Conservation (phyloP, 148 eudicot genomes). For the Fagopyrum homotropicum region DNA sequence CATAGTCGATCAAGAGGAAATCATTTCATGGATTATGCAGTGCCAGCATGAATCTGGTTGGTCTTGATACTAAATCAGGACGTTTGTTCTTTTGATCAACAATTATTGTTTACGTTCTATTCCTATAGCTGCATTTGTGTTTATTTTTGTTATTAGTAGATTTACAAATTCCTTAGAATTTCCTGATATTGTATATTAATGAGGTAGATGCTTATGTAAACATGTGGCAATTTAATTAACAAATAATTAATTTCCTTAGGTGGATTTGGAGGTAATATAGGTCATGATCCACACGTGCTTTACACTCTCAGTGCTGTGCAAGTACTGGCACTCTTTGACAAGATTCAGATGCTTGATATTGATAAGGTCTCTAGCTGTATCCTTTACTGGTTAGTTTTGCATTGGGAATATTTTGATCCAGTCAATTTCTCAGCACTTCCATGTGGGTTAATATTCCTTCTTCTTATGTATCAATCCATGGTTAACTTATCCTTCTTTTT, state of each 20-base stretch:
- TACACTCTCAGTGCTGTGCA: conserved; percentile 93
- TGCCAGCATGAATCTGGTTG: conserved; percentile 96
- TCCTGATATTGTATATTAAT: not conserved
- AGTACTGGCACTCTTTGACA: conserved; percentile 80
- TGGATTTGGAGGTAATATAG: conserved; percentile 92
- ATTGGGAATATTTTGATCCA: not conserved
- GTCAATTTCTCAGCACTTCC: not conserved
- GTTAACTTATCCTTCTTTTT: not conserved
- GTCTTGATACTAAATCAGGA: conserved; percentile 1
- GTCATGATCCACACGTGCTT: conserved; percentile 87
- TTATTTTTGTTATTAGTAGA: not conserved
- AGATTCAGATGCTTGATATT: conserved; percentile 55
- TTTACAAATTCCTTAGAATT: not conserved
- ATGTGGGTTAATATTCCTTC: not conserved
- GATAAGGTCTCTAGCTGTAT: conserved; percentile 83
- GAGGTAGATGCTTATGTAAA: not conserved
- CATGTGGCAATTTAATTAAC: conserved; percentile 3
- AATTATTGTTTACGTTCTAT: not conserved
- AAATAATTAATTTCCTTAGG: conserved; percentile 33
- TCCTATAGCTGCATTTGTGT: not conserved
- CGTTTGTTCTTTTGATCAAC: not conserved
- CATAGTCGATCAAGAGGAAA: conserved; percentile 59
- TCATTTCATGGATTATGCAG: conserved; percentile 82
- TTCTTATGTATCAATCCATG: not conserved
- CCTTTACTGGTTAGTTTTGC: conserved; percentile 29